Evolutionary conservation across 371 early-diverging fungal genomes (phyloP).

Genomic region (Funneliformis caledonium): DNA sequence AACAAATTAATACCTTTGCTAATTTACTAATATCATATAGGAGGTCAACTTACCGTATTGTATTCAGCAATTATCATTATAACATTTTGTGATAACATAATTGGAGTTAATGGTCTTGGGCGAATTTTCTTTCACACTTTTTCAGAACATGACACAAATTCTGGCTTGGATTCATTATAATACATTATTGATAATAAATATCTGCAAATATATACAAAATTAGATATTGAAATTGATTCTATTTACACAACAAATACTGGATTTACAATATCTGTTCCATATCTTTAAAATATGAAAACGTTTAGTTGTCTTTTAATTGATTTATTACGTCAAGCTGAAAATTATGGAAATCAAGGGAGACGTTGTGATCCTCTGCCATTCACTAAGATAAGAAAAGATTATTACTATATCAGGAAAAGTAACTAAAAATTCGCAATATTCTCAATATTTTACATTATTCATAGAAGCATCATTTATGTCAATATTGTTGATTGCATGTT

Average conservation of each 20-base stretch:
- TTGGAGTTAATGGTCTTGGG: not conserved
- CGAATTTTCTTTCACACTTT: not conserved
- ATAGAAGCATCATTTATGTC: slow-evolving; percentile 28
- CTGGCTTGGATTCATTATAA: not conserved
- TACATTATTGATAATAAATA: slow-evolving; percentile 18
- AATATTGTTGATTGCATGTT: not conserved
- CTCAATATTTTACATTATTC: slow-evolving; percentile 30
- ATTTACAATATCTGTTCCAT: no score
- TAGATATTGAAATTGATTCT: not conserved
- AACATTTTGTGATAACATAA: not conserved
- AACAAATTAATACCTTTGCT: not conserved
- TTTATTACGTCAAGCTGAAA: slow-evolving; percentile 21
- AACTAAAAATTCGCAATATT: not conserved
- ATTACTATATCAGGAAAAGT: not conserved
- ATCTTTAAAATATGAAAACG: slow-evolving; percentile 25
- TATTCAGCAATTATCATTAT: not conserved
- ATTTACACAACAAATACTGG: no score
- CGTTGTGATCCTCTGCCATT: not conserved
- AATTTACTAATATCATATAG: not conserved
- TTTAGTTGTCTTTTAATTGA: slow-evolving; percentile 11
- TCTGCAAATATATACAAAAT: slow-evolving; percentile 26
- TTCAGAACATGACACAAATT: slow-evolving; percentile 14
- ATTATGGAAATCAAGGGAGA: slow-evolving; percentile 17
- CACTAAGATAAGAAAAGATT: not conserved
- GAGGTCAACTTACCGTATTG: not conserved